Evolutionary conservation across 805 yeast genomes (phyloP).

Genomic region (Pichia exigua): DNA sequence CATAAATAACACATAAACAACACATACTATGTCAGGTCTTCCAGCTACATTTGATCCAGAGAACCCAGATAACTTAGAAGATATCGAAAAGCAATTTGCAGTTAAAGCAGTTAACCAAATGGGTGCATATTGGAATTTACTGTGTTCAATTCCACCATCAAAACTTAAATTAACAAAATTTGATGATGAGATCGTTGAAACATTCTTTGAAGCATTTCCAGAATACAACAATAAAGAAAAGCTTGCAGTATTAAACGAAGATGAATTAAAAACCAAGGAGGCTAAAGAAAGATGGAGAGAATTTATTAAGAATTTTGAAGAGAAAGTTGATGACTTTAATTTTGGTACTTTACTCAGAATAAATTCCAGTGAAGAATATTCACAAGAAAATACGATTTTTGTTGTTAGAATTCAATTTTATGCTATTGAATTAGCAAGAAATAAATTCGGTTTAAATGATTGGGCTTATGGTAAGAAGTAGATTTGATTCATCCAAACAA

Average conservation of each 20-base stretch:
- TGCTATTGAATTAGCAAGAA: slow-evolving; percentile 91
- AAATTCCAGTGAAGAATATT: slow-evolving; percentile 65
- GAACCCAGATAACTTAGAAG: slow-evolving; percentile 88
- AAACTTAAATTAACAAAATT: slow-evolving; percentile 61
- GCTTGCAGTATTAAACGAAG: slow-evolving; percentile 58
- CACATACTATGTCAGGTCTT: slow-evolving; percentile 7
- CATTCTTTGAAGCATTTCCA: slow-evolving; percentile 71
- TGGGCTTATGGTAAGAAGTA: slow-evolving; percentile 51
- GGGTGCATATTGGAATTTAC: slow-evolving; percentile 83
- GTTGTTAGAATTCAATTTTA: slow-evolving; percentile 91
- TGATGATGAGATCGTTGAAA: slow-evolving; percentile 62
- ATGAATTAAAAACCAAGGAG: slow-evolving; percentile 65
- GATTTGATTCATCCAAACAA: background rate
- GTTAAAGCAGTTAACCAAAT: slow-evolving; percentile 96
- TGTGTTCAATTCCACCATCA: slow-evolving; percentile 71
- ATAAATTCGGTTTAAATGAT: slow-evolving; percentile 83
- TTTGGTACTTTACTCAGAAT: slow-evolving; percentile 89
- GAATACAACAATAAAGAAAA: slow-evolving; percentile 61
- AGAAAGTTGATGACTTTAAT: slow-evolving; percentile 78
- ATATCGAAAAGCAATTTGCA: slow-evolving; percentile 95
- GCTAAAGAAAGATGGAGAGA: slow-evolving; percentile 91
- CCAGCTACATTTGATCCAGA: slow-evolving; percentile 48
- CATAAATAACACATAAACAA: background rate
- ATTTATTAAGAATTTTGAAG: slow-evolving; percentile 76
- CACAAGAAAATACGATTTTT: slow-evolving; percentile 77